Base-by-base conservation (phyloP, 1,139 yeast genomes). In the Wickerhamiella pararugosa region DNA sequence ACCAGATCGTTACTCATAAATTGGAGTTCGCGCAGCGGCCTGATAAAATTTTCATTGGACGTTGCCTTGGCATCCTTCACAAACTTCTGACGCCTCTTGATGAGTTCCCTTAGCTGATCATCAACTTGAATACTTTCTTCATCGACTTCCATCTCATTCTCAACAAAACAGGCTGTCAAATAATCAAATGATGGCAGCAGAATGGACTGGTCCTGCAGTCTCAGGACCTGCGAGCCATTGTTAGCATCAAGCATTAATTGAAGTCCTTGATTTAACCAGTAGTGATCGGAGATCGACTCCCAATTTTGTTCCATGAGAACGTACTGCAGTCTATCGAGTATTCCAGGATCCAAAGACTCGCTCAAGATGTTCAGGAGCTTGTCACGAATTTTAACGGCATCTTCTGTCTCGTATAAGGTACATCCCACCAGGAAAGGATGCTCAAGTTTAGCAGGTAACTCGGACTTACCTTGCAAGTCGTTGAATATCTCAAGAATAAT, bases 391-490 rank as follows among this genome's bases (percentile, higher is more conserved):
- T 70, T 67, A 6, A 79, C 80, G 55, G 86, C 90, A 0, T 81
- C 76, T 1, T 84, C 71, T 36, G 94, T 70, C 0, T 97, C 86
- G 37, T 97, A 97, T 2, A 84, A 70, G 37, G 93, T 70, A 0
- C 98, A 90, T 36, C 98, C 98, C 11, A 86, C 90, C 56, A 92
- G 66, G 59, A 92, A 92, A 21, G 98, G 95, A 57, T 87, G 96
- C 57, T 92, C 98, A 84, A 92, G 78, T 46, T 98, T 70, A 7
- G 86, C 93, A 0, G 98, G 87, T 37, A 92, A 70, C 55, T 92
- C 99, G 1, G 95, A 79, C 49, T 87, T 75, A 32, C 81, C 74
- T 1, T 79, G 66, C 37, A 80, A 79, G 50, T 84, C 87, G 50
- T 82, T 87, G 58, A 90, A 92, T 31, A 92, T 79, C 52, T 82